phyloP scores from a whole-genome alignment of 257 asterid species.

The Ilex aquifolium region DNA sequence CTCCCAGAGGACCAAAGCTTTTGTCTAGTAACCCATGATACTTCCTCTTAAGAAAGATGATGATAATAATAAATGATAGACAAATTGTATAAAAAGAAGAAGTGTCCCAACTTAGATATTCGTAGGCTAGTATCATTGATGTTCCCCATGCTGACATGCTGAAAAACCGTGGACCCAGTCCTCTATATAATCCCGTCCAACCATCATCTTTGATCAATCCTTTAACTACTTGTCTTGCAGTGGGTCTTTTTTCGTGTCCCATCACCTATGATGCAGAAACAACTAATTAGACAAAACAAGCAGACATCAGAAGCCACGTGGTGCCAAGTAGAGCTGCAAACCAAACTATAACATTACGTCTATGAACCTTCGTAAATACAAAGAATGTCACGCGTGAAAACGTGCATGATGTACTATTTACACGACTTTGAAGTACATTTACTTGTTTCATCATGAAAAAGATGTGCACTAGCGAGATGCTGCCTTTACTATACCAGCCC shows the following conservation, averaged over 20 bases:
- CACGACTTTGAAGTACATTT: too few relatives aligned
- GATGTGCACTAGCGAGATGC: too few relatives aligned
- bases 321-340: background rate
- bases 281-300: conserved; percentile 8
- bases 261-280: conserved; percentile 54
- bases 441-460: too few relatives aligned
- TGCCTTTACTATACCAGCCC: too few relatives aligned
- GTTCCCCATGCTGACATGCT: conserved; percentile 99
- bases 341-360: too few relatives aligned
- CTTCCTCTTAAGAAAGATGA: background rate
- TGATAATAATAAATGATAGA: conserved; percentile 2
- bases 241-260: conserved; percentile 68
- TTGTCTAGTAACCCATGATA: background rate
- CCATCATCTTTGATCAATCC: conserved; percentile 84
- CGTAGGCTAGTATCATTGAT: conserved; percentile 95
- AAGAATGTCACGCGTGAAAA: too few relatives aligned
- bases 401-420: too few relatives aligned
- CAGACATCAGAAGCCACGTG: background rate
- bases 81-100: background rate
- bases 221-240: conserved; percentile 65
- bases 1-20: too few relatives aligned
- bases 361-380: too few relatives aligned
- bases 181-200: conserved; percentile 89
- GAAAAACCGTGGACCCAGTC: conserved; percentile 94
- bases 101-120: conserved; percentile 65